Evolutionary conservation across 2,329 filamentous ascomycete species (phyloP).

Genomic region (Aureobasidium lini): DNA sequence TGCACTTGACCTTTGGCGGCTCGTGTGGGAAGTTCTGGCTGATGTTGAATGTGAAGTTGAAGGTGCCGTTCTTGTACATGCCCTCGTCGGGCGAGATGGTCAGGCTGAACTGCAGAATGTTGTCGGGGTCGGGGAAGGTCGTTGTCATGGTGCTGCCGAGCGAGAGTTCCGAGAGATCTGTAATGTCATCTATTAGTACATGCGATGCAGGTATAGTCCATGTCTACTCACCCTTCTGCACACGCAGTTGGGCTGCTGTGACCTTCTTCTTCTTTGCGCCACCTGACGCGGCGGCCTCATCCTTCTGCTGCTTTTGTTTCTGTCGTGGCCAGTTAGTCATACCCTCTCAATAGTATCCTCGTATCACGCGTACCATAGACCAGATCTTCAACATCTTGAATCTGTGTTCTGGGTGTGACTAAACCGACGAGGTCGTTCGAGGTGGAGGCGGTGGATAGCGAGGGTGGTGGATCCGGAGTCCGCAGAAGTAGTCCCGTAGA

Average conservation of each 20-base stretch:
- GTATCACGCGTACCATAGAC: conserved; percentile 71
- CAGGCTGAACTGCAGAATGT: conserved; percentile 77
- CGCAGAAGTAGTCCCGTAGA: background rate
- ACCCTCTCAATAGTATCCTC: background rate
- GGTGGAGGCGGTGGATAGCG: background rate
- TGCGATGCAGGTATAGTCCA: background rate
- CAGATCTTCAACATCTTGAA: conserved; percentile 95
- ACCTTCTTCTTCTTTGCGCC: conserved; percentile 93
- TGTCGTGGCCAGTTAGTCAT: conserved; percentile 22
- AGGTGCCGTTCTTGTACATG: conserved; percentile 80
- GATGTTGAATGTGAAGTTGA: conserved; percentile 87
- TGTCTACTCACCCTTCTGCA: conserved; percentile 71
- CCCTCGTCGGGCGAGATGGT: conserved; percentile 79
- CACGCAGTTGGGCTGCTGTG: conserved; percentile 86
- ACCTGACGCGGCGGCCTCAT: conserved; percentile 69
- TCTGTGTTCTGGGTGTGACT: background rate
- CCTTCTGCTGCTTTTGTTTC: conserved; percentile 86
- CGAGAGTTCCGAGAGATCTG: conserved; percentile 75
- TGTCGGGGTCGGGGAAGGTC: conserved; percentile 72
- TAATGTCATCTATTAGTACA: background rate
- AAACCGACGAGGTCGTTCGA: conserved; percentile 12
- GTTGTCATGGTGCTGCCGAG: conserved; percentile 74
- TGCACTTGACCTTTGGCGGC: conserved; percentile 93
- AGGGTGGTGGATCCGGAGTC: background rate
- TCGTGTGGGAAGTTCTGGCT: conserved; percentile 95